phyloP scores from a whole-genome alignment of 495 filamentous ascomycete species.

The Thozetella sp. region DNA sequence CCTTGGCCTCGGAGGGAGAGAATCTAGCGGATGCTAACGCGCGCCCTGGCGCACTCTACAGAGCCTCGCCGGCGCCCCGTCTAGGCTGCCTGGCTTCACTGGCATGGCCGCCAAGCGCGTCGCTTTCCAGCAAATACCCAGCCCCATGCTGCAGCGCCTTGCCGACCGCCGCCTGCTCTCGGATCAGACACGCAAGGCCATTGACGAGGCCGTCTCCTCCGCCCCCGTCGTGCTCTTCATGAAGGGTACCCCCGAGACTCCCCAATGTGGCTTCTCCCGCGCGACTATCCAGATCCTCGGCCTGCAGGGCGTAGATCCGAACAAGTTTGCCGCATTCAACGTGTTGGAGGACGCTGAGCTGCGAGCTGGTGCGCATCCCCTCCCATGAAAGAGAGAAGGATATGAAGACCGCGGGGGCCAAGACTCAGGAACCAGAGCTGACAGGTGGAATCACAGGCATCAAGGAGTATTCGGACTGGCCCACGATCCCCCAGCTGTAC shows the following conservation, averaged over 20 bases:
- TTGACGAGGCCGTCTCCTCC: slow-evolving; percentile 82
- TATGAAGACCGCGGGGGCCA: neutral
- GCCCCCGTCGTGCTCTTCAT: slow-evolving; percentile 96
- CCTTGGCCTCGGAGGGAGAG: neutral
- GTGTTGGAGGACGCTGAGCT: slow-evolving; percentile 90
- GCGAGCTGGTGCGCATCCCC: slow-evolving; percentile 66
- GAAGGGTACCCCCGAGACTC: slow-evolving; percentile 96
- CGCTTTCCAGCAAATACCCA: neutral
- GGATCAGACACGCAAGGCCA: slow-evolving; percentile 71
- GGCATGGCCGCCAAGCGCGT: neutral
- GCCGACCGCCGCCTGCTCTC: slow-evolving; percentile 67
- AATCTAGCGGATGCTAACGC: neutral
- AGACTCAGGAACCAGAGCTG: slow-evolving; percentile 8
- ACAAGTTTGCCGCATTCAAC: slow-evolving; percentile 95
- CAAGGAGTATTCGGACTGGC: slow-evolving; percentile 99
- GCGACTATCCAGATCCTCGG: slow-evolving; percentile 94
- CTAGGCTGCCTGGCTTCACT: neutral
- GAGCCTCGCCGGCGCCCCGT: neutral
- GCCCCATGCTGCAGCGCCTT: slow-evolving; percentile 28
- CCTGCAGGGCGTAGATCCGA: slow-evolving; percentile 93
- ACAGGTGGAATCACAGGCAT: slow-evolving; percentile 62
- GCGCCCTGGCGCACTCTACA: neutral
- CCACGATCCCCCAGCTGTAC: slow-evolving; percentile 96
- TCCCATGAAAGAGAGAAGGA: neutral
- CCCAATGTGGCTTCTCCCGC: slow-evolving; percentile 97